Base-by-base conservation (phyloP, 2,329 filamentous ascomycete genomes). In the Venturia aucupariae region DNA sequence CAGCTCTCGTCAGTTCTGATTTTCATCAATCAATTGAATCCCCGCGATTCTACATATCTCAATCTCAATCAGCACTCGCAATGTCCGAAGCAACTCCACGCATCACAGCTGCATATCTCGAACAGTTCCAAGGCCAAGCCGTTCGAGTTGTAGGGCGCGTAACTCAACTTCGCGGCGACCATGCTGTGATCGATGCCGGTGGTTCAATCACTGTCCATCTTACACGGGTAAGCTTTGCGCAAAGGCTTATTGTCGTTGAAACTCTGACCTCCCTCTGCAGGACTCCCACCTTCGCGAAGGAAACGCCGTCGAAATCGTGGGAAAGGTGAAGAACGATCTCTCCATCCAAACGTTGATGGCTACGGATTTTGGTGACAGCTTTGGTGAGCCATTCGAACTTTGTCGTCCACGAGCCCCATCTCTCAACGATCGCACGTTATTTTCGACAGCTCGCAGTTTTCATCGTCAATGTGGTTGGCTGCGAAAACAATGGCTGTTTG, bases 131-230 rank as follows among this genome's bases (percentile, higher is more conserved):
- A 61, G 77, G 83, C 72, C 79, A 85, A 68, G 90, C 89, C 67
- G 90, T 97, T 67, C 92, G 92, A 70, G 81, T 97, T 64, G 82
- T 96, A 5, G 94, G 94, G 71, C 92, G 89, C 71, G 92, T 97
- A 59, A 84, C 85, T 4, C 87, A 94, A 71, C 81, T 97, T 30
- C 87, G 87, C 62, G 92, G 92, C 69, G 90, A 94, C 62, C 83
- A 84, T 61, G 93, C 92, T 0, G 85, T 86, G 6, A 83, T 97
- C 38, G 91, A 96, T 65, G 88, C 90, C 6, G 88, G 81, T 2
- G 93, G 93, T 0, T 83, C 86, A 27, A 84, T 97, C 32, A 90
- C 86, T 0, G 81, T 91, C 1, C 78, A 88, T 22, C 75, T 97
- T 68, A 92, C 90, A 73, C 82, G 87, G 61, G 89, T 92, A 78